Base-by-base conservation (phyloP, 2,329 filamentous ascomycete species). In the Chrysosporium queenslandicum region DNA sequence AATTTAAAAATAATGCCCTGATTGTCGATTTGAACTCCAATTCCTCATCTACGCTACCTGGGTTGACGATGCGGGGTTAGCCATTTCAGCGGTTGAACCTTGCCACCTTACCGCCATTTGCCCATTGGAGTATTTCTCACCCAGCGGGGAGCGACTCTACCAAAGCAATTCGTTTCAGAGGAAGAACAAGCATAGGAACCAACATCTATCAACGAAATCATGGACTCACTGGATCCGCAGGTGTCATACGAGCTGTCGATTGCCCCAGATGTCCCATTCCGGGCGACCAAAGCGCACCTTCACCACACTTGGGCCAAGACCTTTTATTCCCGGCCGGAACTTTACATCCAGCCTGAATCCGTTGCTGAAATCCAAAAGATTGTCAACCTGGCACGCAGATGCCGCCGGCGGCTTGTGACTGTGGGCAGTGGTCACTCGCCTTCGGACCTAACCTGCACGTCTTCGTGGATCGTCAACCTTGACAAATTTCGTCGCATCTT, bases 291-390 rank as follows among this genome's bases (percentile, higher is more conserved):
- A 55, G 74, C 79, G 50, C 83, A 97, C 68, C 71, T 83, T 46
- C 92, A 97, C 73, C 83, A 84, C 62, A 98, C 92, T 18, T 98
- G 92, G 92, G 92, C 92, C 36, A 83, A 84, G 64, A 97, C 92
- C 46, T 96, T 94, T 72, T 83, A 86, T 63, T 92, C 85, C 47
- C 80, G 83, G 16, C 92, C 92, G 2, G 89, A 96, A 74, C 82
- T 97, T 54, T 96, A 91, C 71, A 81, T 97, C 60, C 86, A 86
- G 62, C 92, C 92, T 2, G 78, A 86, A 61, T 84, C 83, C 1
- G 74, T 92, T 48, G 73, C 75, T 12, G 91, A 97, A 70, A 80
- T 98, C 58, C 85, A 91, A 67, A 90, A 94, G 67, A 76, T 86
- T 47, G 79, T 96, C 56, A 83, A 77, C 39, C 78, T 96, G 20